Evolutionary conservation across 495 filamentous ascomycete genomes (phyloP), one percentile per base, ranked within the genome.

Genomic region (Alectoria sarmentosa): DNA sequence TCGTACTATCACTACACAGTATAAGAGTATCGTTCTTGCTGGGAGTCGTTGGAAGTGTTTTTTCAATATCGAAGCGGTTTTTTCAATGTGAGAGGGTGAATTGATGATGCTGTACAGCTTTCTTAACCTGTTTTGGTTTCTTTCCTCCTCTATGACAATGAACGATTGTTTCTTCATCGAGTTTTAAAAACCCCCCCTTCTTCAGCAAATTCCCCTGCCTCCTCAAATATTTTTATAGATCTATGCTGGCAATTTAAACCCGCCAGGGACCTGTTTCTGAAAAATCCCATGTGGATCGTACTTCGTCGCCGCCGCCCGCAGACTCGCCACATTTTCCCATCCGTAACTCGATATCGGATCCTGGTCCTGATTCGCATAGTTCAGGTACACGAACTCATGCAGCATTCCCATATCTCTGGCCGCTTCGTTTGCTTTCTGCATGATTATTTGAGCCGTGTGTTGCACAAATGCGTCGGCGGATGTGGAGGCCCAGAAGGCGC

Each of bases 321-420:
- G 70, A 8, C 67, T 67, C 36, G 58, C 58, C 0, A 78, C 70
- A 62, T 74, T 78, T 65, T 74, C 71, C 11, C 1, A 8, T 1
- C 75, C 77, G 55, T 79, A 77, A 14, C 13, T 59, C 68, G 60
- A 26, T 49, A 77, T 76, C 0, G 76, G 73, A 61, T 77, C 69
- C 67, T 78, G 77, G 66, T 70, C 75, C 11, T 70, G 71, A 21
- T 68, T 73, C 38, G 72, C 72, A 48, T 74, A 71, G 32, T 74
- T 73, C 9, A 73, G 54, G 49, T 73, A 72, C 15, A 69, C 21
- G 28, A 69, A 74, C 13, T 65, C 61, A 32, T 70, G 58, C 38
- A 63, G 65, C 3, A 59, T 37, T 4, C 58, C 67, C 52, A 71
- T 46, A 11, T 55, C 26, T 17, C 28, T 38, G 11, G 72, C 67